Evolutionary conservation across 176 grass and related monocot species (phyloP), one percentile per base, ranked within the genome.

Genomic region (Chloris gayana): DNA sequence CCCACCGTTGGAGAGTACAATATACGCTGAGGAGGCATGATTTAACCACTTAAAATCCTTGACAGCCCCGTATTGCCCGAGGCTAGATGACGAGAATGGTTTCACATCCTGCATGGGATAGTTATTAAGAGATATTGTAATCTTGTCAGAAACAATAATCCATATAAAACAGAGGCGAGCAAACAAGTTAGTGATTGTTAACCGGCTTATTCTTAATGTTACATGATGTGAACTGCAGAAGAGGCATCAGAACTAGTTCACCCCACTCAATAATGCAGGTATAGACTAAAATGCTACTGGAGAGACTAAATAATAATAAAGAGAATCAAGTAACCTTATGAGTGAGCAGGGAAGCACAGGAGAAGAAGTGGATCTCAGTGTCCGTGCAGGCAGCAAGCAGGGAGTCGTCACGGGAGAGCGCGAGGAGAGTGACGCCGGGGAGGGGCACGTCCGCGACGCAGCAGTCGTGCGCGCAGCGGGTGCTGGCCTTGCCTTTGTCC

Each of bases 21-120:
- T 34, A 72, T 87, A 98, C 64, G 88, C 78, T 74, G 78, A 71
- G 14, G 87, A 69, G 69, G 56, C 76, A 24, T 86, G 82, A 77
- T 93, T 87, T 81, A 92, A 80, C 96, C 92, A 95, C 62, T 87
- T 98, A 17, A 98, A 91, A 71, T 95, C 90, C 83, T 95, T 95
- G 49, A 91, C 24, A 9, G 73, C 80, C 45, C 69, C 72, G 83
- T 84, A 83, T 53, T 27, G 32, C 47, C 41, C 89, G 34, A 98
- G 51, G 74, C 77, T 81, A 65, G 81, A 85, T 44, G 84, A 87
- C 61, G 91, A 94, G 10, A 67, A 85, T 14, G 92, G 81, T 9
- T 93, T 83, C 9, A 81, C 68, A 19, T 93, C 90, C 90, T 98
- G 70, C 32, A 47, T 13, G 27, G 53, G 7, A 67, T 9, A 49